Evolutionary conservation across 1,284 basidiomycete genomes (phyloP).

Genomic region (Ustanciosporium gigantosporum): DNA sequence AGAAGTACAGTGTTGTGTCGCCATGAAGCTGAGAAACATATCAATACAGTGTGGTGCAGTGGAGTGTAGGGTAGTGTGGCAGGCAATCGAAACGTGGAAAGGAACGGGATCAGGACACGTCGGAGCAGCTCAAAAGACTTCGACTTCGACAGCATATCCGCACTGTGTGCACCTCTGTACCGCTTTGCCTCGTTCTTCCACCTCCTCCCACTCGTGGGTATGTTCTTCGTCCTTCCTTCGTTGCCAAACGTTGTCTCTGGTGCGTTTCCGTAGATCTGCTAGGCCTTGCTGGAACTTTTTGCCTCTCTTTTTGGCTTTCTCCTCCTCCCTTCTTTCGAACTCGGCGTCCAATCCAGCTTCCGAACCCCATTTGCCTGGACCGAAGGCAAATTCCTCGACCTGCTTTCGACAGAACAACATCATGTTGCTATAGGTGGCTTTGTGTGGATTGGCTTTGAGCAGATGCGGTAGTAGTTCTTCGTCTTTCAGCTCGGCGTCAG

Average conservation of each 20-base stretch:
- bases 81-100: neutral
- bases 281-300: conserved; percentile 68
- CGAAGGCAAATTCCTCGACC: conserved; percentile 93
- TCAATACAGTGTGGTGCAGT: no score
- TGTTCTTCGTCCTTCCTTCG: conserved; percentile 53
- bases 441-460: conserved; percentile 93
- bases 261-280: conserved; percentile 48
- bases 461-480: conserved; percentile 89
- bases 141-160: conserved; percentile 47
- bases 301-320: conserved; percentile 88
- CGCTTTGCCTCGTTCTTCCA: conserved; percentile 17
- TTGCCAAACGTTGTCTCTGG: conserved; percentile 53
- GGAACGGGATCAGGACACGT: conserved; percentile 2
- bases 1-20: no score
- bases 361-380: conserved; percentile 86
- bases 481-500: conserved; percentile 93
- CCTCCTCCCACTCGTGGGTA: conserved; percentile 48
- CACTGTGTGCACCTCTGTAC: conserved; percentile 42
- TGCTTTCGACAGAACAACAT: conserved; percentile 95
- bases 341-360: conserved; percentile 87
- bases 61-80: no score
- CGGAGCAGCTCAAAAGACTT: no score
- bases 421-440: conserved; percentile 97
- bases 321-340: conserved; percentile 75
- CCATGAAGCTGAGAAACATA: no score